Evolutionary conservation across 2,329 filamentous ascomycete genomes (phyloP), one percentile per base, ranked within the genome.

Genomic region (Phyllosticta citriasiana): DNA sequence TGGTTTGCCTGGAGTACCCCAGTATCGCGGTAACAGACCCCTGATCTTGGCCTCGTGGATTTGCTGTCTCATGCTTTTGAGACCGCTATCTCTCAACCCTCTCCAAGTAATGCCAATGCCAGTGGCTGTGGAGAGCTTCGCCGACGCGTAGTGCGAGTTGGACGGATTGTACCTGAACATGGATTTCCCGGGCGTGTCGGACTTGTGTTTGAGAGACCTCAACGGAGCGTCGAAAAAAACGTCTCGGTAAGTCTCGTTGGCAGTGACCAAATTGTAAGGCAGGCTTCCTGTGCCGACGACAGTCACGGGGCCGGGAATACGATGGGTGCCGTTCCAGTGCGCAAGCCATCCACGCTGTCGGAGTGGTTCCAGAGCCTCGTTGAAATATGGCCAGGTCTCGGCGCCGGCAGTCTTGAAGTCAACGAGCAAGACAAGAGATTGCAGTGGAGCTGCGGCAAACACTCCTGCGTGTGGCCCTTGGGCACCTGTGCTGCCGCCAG

Each of bases 191-290:
- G 50, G n/a, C 2, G 47, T 16, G 16, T 54, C 55, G 12, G 35
- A 40, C 3, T 26, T 14, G 12, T 35, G 4, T 10, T 51, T 5
- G 24, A 61, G 59, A 10, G 19, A 25, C 14, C 47, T 24, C 0
- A 88, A 76, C 0, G 85, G 85, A 0, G 86, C 86, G 65, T 89
- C 87, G 67, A 84, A 86, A 71, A 88, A 88, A 60, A 84, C 75
- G 69, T 88, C 84, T 30, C 84, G 77, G 64, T 82, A 79, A 1
- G 79, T 82, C 5, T 73, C 65, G 66, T 83, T 82, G n/a, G 74
- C 70, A 3, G 78, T 73, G 9, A 88, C 67, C 8, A 80, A 68
- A 60, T 83, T 78, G 66, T 87, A 85, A 0, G 81, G 83, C 0
- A 83, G 80, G 64, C 82, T 82, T 12, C 88, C 88, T 1, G 86